Evolutionary conservation across 345 rosid genomes (phyloP), one percentile per base, ranked within the genome.

Genomic region (Mercurialis annua): DNA sequence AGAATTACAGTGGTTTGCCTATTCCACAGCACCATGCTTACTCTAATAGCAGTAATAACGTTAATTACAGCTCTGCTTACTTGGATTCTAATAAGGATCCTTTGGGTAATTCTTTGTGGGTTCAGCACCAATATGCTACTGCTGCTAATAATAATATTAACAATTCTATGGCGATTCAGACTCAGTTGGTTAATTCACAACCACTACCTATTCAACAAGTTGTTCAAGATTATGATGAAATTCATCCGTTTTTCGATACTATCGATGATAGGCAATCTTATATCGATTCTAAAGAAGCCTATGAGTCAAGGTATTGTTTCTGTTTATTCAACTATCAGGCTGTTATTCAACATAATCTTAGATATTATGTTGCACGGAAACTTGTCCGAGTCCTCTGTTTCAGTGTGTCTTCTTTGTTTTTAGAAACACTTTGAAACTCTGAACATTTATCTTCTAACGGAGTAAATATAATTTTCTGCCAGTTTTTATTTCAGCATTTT

Each of bases 201-300:
- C 73, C 84, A 18, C 66, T 70, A 2, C 77, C 71, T 2, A 58
- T 77, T 44, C 89, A 84, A 44, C 85, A 82, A 64, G 73, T 77
- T 57, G 82, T 66, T 66, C 86, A 81, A n/a, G 85, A 83, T 29
- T 89, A 87, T 21, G 93, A 91, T 63, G 93, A 91, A 57, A 72
- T 89, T 57, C 92, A 84, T 67, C 90, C 90, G 7, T 89, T 89
- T 56, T 87, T 93, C 6, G 92, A 89, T 52, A 78, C 85, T 21
- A 85, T 84, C 14, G 96, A 94, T 17, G 98, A 94, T 18, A 75
- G 89, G 20, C 96, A 93, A 66, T 90, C 96, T 0, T 87, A 81
- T 38, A 80, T 79, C n/a, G 88, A 87, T 54, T 78, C 90, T 4
- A 87, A 87, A 73, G 71, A 72, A 20, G 60, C 66, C 1, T 65